Evolutionary conservation across 345 rosid species (phyloP).

Genomic region (Fremontodendron californicum): DNA sequence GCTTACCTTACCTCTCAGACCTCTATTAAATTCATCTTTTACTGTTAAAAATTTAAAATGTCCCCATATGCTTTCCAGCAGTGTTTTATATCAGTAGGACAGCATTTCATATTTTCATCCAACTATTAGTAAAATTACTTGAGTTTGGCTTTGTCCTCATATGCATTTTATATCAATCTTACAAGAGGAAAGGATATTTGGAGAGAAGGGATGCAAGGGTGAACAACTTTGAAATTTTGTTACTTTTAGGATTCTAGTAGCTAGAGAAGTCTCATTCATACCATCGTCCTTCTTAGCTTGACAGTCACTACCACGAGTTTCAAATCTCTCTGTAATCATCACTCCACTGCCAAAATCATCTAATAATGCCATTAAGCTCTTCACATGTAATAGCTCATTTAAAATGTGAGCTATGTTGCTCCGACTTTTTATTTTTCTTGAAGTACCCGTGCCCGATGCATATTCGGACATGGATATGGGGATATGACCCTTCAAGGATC

Average conservation of each 20-base stretch:
- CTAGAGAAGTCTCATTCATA: background rate
- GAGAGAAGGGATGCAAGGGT: background rate
- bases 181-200: background rate
- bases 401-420: too few relatives aligned
- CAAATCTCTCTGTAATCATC: background rate
- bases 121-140: background rate
- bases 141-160: background rate
- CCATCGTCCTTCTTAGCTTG: background rate
- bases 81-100: background rate
- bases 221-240: background rate
- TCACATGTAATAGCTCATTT: background rate
- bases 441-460: too few relatives aligned
- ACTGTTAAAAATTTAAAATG: background rate
- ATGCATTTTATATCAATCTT: background rate
- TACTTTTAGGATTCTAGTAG: background rate
- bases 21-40: background rate
- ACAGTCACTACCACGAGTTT: background rate
- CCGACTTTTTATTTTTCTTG: too few relatives aligned
- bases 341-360: background rate
- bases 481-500: too few relatives aligned
- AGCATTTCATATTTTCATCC: background rate
- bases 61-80: background rate
- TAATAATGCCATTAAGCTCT: background rate
- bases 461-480: too few relatives aligned
- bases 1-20: background rate